Conservation (phyloP, 1,284 basidiomycete species). For the Veloporphyrellus conicus region DNA sequence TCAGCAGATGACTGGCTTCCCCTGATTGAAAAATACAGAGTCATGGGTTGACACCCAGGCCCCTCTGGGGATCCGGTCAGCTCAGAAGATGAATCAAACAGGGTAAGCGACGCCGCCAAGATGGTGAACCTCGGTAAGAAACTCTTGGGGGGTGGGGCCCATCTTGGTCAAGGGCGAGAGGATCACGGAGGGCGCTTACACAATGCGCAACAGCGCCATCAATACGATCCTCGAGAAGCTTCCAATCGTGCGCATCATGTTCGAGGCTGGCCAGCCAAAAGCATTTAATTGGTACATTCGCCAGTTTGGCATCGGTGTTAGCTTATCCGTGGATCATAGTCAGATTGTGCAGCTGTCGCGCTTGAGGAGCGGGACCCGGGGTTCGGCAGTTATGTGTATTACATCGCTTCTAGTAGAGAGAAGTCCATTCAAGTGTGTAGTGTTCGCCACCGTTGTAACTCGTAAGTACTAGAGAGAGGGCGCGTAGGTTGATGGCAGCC, state of each 20-base stretch:
- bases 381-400: slow-evolving; percentile 30
- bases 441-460: background rate
- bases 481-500: background rate
- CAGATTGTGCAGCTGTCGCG: slow-evolving; percentile 47
- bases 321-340: slow-evolving; percentile 46
- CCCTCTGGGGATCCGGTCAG: too few species aligned
- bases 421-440: background rate
- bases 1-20: slow-evolving; percentile 45
- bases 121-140: slow-evolving; percentile 39
- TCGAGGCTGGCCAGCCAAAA: slow-evolving; percentile 44
- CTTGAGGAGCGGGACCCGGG: slow-evolving; percentile 45
- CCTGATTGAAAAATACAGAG: slow-evolving; percentile 41
- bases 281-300: slow-evolving; percentile 35
- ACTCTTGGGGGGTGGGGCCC: slow-evolving; percentile 44
- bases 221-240: slow-evolving; percentile 41
- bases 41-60: slow-evolving; percentile 37
- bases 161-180: slow-evolving; percentile 49
- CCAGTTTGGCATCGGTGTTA: slow-evolving; percentile 43
- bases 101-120: slow-evolving; percentile 11
- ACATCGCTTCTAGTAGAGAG: background rate
- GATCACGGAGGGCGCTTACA: slow-evolving; percentile 46
- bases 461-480: background rate
- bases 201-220: slow-evolving; percentile 44
- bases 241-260: slow-evolving; percentile 45
- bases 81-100: slow-evolving; percentile 1